Percentiles rank a stretch among this genome's conserved stretches.
phyloP scores from a whole-genome alignment of 192 early-diverging fungal genomes.

The Chytriomyces confervae region DNA sequence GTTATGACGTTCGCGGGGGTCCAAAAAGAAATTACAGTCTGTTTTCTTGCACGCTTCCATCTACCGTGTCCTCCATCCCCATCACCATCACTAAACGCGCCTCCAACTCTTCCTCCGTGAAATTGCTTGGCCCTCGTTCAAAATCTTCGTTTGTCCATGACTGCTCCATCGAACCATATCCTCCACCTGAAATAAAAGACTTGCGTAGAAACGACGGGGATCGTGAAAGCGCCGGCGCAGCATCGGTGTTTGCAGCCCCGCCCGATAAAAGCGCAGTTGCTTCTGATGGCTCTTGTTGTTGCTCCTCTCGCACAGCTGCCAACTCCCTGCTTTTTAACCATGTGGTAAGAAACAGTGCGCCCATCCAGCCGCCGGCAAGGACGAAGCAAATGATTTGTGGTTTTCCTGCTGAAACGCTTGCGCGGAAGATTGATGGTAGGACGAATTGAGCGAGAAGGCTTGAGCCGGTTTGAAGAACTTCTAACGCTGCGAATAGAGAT shows the following conservation, averaged over 20 bases:
- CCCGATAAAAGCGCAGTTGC: not conserved
- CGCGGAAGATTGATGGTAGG: conserved; percentile 16
- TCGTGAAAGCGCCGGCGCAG: not conserved
- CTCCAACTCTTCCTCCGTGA: not conserved
- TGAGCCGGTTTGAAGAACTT: conserved; percentile 27
- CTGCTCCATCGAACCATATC: not conserved
- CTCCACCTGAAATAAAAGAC: not conserved
- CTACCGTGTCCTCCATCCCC: conserved; percentile 10
- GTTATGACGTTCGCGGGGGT: too few species aligned
- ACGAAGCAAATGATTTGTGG: conserved; percentile 30
- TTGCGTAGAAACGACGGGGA: not conserved
- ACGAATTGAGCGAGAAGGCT: conserved; percentile 12
- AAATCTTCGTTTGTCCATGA: not conserved
- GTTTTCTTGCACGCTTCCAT: conserved; percentile 5
- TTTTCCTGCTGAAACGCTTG: not conserved
- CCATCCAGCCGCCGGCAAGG: conserved; percentile 6
- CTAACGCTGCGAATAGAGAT: conserved; percentile 33
- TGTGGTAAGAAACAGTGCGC: conserved; percentile 9
- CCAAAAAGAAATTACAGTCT: not conserved
- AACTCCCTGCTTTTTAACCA: conserved; percentile 23
- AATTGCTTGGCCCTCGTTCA: not conserved
- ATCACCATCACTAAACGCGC: not conserved
- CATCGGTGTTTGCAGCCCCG: not conserved
- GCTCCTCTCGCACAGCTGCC: not conserved
- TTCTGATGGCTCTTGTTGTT: not conserved